Base-by-base conservation (phyloP, 768 basidiomycete genomes). In the Cystofilobasidium macerans region DNA sequence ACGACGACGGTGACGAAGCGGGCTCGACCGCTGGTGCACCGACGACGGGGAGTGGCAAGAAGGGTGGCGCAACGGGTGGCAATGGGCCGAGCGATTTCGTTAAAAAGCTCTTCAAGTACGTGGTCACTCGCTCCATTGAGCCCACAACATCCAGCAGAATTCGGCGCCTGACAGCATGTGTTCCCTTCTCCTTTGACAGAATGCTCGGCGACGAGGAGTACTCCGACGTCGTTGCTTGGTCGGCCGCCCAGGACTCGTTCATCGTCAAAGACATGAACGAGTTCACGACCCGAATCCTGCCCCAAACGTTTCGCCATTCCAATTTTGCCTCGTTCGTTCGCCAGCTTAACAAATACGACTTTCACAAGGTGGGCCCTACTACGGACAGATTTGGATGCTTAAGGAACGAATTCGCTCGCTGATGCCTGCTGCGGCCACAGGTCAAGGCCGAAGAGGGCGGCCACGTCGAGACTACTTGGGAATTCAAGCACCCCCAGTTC, bases 241-340 rank as follows among this genome's bases (percentile, higher is more conserved):
- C 86, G 4, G 83, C 87, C 0, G 80, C 81, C 56, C 89, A 89
- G 38, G 89, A 93, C 74, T 87, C 86, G 71, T 94, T 94, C 72
- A 86, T 92, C 72, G 89, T 94, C 70, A 93, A 93, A 82, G 91
- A 93, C 79, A 93, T 93, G 88, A 93, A 89, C 77, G 89, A 91
- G 72, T 94, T 94, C 77, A 92, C 91, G 42, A 91, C 89, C 76
- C 57, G 80, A 32, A 87, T 93, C 74, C 82, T 94, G 61, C 90
- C 90, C 9, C 85, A 87, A 42, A 85, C 91, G 81, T 94, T 94
- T 83, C 92, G 93, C 75, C 90, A 94, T 74, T 89, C 87, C 9
- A 94, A 94, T 73, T 94, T 94, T 75, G 90, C 90, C 35, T 84
- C 82, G 62, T 94, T 94, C 73, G 91, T 94, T 7, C 82, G 90